Evolutionary conservation across 1,139 yeast genomes (phyloP).

Genomic region (Lodderomyces oxycetoniae): DNA sequence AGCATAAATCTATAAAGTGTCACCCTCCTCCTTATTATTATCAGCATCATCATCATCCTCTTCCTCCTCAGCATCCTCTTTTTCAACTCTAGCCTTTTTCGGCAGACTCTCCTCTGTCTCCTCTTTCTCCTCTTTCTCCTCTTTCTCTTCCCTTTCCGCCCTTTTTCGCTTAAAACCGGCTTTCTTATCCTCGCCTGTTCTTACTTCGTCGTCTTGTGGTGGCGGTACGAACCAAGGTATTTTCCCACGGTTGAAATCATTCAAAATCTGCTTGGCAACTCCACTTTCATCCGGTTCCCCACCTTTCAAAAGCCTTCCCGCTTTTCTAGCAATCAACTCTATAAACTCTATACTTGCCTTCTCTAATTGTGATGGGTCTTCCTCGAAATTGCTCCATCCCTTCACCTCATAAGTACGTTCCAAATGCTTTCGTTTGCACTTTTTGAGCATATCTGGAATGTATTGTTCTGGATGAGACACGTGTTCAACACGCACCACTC

Average conservation of each 20-base stretch:
- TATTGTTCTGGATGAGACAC: constrained; percentile 94
- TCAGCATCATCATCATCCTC: neutral
- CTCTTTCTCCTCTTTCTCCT: constrained; percentile 45
- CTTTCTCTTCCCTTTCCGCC: constrained; percentile 21
- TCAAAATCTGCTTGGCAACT: constrained; percentile 83
- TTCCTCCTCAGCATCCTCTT: constrained; percentile 1
- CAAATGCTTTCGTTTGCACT: constrained; percentile 85
- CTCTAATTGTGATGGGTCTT: constrained; percentile 34
- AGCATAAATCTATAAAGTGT: neutral
- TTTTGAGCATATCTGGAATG: constrained; percentile 78
- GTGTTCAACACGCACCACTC: constrained; percentile 97
- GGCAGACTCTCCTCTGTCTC: constrained; percentile 16
- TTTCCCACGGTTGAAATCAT: constrained; percentile 94
- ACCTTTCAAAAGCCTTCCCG: constrained; percentile 89
- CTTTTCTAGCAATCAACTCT: constrained; percentile 86
- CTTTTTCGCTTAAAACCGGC: constrained; percentile 51
- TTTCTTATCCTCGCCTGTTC: constrained; percentile 54
- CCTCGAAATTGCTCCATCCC: constrained; percentile 70
- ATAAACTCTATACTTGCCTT: constrained; percentile 73
- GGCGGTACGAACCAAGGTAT: constrained; percentile 98
- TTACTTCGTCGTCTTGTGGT: constrained; percentile 55
- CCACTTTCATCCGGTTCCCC: constrained; percentile 98
- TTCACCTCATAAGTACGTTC: constrained; percentile 93
- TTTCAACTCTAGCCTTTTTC: constrained; percentile 1
- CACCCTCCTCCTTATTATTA: neutral